Evolutionary conservation across 768 basidiomycete species (phyloP), one percentile per base, ranked within the genome.

Genomic region (Inosperma sp.): DNA sequence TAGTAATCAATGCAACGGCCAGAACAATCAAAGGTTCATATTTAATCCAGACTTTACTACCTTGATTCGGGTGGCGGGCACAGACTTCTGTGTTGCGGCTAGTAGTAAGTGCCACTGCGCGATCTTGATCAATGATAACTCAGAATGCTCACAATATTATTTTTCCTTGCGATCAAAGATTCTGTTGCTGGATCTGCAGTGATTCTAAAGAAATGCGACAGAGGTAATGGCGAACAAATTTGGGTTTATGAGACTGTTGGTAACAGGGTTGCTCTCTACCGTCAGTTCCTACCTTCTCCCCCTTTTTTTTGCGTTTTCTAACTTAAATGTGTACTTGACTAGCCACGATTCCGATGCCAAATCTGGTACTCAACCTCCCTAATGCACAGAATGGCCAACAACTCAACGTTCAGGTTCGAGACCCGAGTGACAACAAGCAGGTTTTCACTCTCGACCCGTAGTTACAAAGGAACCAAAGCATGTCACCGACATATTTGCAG

Each of bases 371-470:
- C 22, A 34, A 46, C 22, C 44, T 46, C n/a, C 31, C 44, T 21
- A 46, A 34, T 34, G 4, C 42, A 3, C 45, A 47, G 33, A 47
- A 26, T 47, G 45, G 45, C 33, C 45, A 35, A 17, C 45, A 47
- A 17, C 45, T 47, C 21, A 26, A 31, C n/a, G 33, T 47, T 34
- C 45, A 47, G 22, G 33, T 25, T 25, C n/a, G 33, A 34, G n/a
- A 34, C 33, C 45, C 0, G 8, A 17, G 13, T 17, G 45, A 47
- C 33, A 35, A 47, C 22, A 47, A 47, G 33, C 45, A 47, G 33
- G 33, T 35, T 19, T 33, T 47, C n/a, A 34, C 31, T 47, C 31
- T 47, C 9, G 45, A 47, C 45, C 33, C 44, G 44, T 41, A 41
- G 10, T 31, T n/a, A n/a, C n/a, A n/a, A n/a, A n/a, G n/a, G n/a